Evolutionary conservation across 225 moss, liverwort and hornwort genomes (phyloP).

Genomic region (Physcomitrellopsis africana): DNA sequence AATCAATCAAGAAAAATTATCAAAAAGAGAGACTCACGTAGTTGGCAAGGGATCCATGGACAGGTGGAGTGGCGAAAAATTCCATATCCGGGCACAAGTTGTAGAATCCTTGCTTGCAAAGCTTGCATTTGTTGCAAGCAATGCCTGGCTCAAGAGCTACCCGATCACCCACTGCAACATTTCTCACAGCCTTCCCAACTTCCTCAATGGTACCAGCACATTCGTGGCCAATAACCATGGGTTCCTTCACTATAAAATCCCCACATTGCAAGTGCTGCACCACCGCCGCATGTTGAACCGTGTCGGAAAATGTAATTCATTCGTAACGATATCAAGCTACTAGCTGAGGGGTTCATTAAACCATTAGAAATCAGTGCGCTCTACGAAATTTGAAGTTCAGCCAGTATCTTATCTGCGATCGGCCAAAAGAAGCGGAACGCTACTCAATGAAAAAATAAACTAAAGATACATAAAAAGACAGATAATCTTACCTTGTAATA

Average conservation of each 20-base stretch:
- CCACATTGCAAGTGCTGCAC: conserved; percentile 76
- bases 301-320: not conserved
- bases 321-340: not conserved
- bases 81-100: conserved; percentile 88
- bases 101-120: conserved; percentile 76
- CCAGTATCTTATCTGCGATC: not conserved
- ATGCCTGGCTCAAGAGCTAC: conserved; percentile 93
- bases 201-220: conserved; percentile 80
- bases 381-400: not conserved
- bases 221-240: conserved; percentile 95
- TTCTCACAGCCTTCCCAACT: conserved; percentile 68
- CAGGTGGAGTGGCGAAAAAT: conserved; percentile 91
- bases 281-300: conserved; percentile 10
- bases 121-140: conserved; percentile 70
- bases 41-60: conserved; percentile 81
- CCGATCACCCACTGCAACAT: conserved; percentile 71
- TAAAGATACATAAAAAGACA: not conserved
- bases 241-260: conserved; percentile 78
- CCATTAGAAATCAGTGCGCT: too few species aligned
- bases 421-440: not conserved
- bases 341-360: not conserved
- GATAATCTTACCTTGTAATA: conserved; percentile 63
- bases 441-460: too few species aligned
- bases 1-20: not conserved
- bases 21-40: conserved; percentile 35